Evolutionary conservation across 805 yeast genomes (phyloP).

Genomic region (Ogataea degrootiae): DNA sequence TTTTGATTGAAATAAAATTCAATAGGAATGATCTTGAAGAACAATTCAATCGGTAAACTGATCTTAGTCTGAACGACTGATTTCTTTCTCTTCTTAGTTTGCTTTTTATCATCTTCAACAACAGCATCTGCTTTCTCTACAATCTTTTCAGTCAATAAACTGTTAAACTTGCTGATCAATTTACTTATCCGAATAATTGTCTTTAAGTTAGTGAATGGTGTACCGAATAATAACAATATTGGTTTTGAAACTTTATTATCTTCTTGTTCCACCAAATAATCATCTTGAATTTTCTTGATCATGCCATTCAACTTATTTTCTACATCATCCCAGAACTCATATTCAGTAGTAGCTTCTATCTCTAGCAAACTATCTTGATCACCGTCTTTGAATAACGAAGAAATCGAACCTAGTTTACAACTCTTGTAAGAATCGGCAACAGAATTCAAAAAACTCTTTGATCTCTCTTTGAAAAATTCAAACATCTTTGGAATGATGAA

Average conservation of each 20-base stretch:
- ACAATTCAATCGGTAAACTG: conserved; percentile 14
- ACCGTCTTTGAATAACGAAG: conserved; percentile 3
- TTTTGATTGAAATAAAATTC: conserved; percentile 33
- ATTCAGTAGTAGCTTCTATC: conserved; percentile 11
- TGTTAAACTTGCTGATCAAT: conserved; percentile 44
- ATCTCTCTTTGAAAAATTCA: conserved; percentile 25
- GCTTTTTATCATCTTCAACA: conserved; percentile 21
- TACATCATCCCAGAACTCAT: conserved; percentile 28
- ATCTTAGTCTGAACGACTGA: conserved; percentile 8
- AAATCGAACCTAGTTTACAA: conserved; percentile 42
- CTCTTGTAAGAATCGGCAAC: conserved; percentile 42
- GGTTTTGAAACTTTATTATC: conserved; percentile 26
- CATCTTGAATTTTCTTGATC: conserved; percentile 11
- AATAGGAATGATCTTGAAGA: conserved; percentile 38
- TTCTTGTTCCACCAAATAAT: conserved; percentile 5
- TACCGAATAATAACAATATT: conserved; percentile 46
- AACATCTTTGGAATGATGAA: conserved; percentile 34
- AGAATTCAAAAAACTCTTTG: conserved; percentile 34
- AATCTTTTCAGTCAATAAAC: conserved; percentile 21
- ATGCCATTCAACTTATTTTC: conserved; percentile 4
- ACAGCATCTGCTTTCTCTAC: conserved; percentile 13
- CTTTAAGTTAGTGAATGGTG: conserved; percentile 36
- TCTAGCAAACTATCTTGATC: conserved; percentile 18
- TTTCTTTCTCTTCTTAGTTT: conserved; percentile 18
- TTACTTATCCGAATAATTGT: conserved; percentile 45